phyloP scores from a whole-genome alignment of 306 rosid genomes.

The Vachellia pachyceras region DNA sequence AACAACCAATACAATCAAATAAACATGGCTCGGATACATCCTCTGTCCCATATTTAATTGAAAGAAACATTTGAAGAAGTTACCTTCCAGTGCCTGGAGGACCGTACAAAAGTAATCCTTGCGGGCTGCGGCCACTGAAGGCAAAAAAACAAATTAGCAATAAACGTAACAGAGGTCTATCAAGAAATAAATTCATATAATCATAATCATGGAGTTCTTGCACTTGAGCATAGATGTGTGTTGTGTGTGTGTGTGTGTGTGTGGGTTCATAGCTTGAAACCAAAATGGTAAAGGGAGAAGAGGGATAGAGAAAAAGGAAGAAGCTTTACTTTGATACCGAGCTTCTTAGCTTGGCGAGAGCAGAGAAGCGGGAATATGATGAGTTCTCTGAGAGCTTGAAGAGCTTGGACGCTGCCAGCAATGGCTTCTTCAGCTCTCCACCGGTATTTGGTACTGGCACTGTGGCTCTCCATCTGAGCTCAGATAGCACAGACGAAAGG shows the following conservation, averaged over 20 bases:
- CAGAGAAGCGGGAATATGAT: constrained; percentile 70
- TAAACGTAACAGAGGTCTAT: neutral
- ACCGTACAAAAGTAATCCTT: constrained; percentile 85
- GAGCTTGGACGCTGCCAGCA: constrained; percentile 77
- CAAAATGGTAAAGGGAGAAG: neutral
- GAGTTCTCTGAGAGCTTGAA: constrained; percentile 78
- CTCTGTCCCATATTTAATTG: neutral
- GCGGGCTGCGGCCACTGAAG: constrained; percentile 90
- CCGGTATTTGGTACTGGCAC: constrained; percentile 15
- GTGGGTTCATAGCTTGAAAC: neutral
- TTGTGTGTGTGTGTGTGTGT: neutral
- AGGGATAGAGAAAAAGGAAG: neutral
- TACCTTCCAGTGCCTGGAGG: constrained; percentile 97
- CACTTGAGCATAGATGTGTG: neutral
- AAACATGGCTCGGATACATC: neutral
- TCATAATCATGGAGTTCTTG: neutral
- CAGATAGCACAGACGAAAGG: neutral
- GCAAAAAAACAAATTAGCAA: constrained; percentile 32
- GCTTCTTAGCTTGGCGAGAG: constrained; percentile 54
- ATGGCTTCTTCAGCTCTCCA: constrained; percentile 81
- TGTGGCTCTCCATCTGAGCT: constrained; percentile 43
- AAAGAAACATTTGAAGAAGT: neutral
- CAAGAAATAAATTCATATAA: neutral
- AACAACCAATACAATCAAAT: constrained; percentile 1
- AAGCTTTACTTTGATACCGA: constrained; percentile 69